A percentile compares a stretch with the other conserved stretches of the same genome.
Conservation (phyloP, 1,284 basidiomycete species). For the Amylostereum areolatum region DNA sequence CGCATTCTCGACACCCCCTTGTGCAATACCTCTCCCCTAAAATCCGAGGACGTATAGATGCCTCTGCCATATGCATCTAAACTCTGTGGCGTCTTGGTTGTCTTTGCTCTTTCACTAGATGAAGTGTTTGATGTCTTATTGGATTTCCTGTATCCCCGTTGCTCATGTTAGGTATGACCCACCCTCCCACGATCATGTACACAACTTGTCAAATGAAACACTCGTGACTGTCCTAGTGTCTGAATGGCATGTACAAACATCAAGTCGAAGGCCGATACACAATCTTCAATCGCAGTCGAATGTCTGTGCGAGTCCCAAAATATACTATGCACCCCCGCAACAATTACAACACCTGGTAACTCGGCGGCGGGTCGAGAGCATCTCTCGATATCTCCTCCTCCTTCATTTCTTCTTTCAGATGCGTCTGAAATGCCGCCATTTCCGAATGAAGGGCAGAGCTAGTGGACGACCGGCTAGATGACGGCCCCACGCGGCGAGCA, state of each 20-base stretch:
- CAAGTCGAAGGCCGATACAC: too few species aligned
- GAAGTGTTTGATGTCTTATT: too few species aligned
- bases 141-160: too few species aligned
- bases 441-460: constrained; percentile 15
- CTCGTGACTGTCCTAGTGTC: too few species aligned
- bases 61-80: neutral
- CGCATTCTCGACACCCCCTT: constrained; percentile 12
- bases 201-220: too few species aligned
- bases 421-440: constrained; percentile 22
- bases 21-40: constrained; percentile 20
- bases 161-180: too few species aligned
- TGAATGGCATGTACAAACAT: too few species aligned
- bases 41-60: constrained; percentile 12
- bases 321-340: too few species aligned
- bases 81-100: neutral
- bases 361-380: constrained; percentile 20
- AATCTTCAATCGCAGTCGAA: too few species aligned
- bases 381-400: constrained; percentile 13
- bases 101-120: neutral
- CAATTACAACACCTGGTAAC: constrained; percentile 11
- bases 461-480: constrained; percentile 11
- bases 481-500: neutral
- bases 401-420: constrained; percentile 20
- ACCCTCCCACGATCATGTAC: too few species aligned
- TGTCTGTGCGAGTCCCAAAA: too few species aligned